Base-by-base conservation (phyloP, 345 rosid species). In the Euphorbia tirucalli region DNA sequence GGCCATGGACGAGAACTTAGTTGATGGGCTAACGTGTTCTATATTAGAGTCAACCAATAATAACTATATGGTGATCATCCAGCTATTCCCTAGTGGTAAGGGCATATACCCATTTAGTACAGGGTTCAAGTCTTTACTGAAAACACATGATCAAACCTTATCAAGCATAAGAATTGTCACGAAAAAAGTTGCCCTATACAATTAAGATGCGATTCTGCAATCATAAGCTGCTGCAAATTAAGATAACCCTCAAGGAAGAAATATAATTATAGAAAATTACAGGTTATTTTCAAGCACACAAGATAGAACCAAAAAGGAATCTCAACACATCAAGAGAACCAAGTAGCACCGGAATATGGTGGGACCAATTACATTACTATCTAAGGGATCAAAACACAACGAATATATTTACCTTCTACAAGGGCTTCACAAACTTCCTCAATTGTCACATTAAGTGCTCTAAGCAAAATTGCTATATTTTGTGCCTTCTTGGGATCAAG, bases 371-470 rank as follows among this genome's bases (percentile, higher is more conserved):
- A 31, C 44, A 35, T 24, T 32, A 18, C 41, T 72, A 25, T 24
- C 59, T 27, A 65, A 62, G 44, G 31, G 22, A 30, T 24, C 61
- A 44, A 66, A 63, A 54, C 32, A 19, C 27, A 58, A 24, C 69
- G 39, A 3, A 46, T 22, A 61, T 6, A 52, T 39, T 73, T 89
- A 96, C 99, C 99, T 90, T 96, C 98, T 55, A 93, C 77, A 57
- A 96, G 98, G 31, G 95, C 98, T 37, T 96, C 98, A 76, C 96
- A 90, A 69, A 96, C 97, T 90, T 96, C 98, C 83, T 93, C 99
- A 6, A 89, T 73, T 35, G 99, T 93, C 75, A 96, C 98, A 71
- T 96, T 88, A 65, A 93, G 82, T 1, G 98, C 98, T 43, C 97
- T 84, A 22, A 96, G 90, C 82, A 85, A 70, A 75, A 96, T 96